Conservation (phyloP, 768 basidiomycete genomes). For the Podaxis pistillaris region DNA sequence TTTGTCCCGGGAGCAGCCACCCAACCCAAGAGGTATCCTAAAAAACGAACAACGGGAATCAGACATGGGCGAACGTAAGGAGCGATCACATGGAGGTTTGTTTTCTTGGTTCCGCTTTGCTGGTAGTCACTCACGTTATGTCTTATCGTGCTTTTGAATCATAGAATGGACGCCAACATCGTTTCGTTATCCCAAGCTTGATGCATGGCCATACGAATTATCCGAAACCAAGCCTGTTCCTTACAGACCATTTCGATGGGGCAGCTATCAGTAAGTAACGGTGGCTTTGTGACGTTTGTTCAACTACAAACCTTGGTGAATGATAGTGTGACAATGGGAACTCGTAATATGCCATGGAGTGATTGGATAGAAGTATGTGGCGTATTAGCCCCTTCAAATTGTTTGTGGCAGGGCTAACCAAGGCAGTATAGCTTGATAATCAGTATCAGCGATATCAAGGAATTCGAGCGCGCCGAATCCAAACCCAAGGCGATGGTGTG, state of each 20-base stretch:
- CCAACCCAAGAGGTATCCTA: not conserved
- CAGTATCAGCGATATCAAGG: constrained; percentile 52
- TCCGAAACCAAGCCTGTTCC: constrained; percentile 52
- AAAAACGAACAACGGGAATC: not conserved
- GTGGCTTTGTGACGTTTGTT: not conserved
- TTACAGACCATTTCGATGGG: constrained; percentile 65
- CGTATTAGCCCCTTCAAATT: not conserved
- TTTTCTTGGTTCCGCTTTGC: not conserved
- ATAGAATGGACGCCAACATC: constrained; percentile 52
- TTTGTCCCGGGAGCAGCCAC: not conserved
- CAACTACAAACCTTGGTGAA: not conserved
- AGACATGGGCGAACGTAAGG: not conserved
- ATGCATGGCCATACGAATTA: constrained; percentile 37
- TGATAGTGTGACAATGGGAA: constrained; percentile 65
- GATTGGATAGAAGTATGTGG: constrained; percentile 69
- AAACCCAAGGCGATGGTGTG: constrained; percentile 45
- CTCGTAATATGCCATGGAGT: constrained; percentile 63
- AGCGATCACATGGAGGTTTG: constrained; percentile 1
- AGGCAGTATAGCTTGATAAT: constrained; percentile 49
- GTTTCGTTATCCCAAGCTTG: constrained; percentile 52
- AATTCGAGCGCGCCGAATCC: constrained; percentile 57
- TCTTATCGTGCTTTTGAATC: not conserved
- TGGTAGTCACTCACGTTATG: not conserved
- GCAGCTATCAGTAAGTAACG: constrained; percentile 56
- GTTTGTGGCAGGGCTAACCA: constrained; percentile 2